Evolutionary conservation across 768 basidiomycete species (phyloP).

Genomic region (Wakefieldia striispora): DNA sequence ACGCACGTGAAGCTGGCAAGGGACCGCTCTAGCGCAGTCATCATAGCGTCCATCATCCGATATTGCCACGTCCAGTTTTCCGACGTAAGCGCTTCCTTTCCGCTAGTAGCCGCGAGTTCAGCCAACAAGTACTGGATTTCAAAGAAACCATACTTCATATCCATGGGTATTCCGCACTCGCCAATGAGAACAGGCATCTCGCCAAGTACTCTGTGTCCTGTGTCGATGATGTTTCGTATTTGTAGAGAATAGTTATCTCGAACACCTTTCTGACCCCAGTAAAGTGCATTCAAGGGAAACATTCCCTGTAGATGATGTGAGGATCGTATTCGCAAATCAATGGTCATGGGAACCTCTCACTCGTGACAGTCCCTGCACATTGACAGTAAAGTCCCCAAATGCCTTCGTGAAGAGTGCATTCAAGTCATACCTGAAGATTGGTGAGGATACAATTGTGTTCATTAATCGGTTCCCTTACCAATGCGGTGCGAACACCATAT

Average conservation of each 20-base stretch:
- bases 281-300: slow-evolving; percentile 76
- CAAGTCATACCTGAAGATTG: slow-evolving; percentile 76
- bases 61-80: slow-evolving; percentile 81
- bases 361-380: slow-evolving; percentile 89
- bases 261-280: slow-evolving; percentile 83
- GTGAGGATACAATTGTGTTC: neutral
- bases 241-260: slow-evolving; percentile 83
- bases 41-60: slow-evolving; percentile 93
- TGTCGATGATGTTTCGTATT: slow-evolving; percentile 72
- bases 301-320: slow-evolving; percentile 58
- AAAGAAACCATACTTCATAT: slow-evolving; percentile 74
- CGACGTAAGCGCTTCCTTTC: slow-evolving; percentile 65
- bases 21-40: slow-evolving; percentile 74
- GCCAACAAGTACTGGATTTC: neutral
- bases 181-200: slow-evolving; percentile 86
- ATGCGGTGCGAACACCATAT: slow-evolving; percentile 73
- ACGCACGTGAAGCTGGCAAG: slow-evolving; percentile 86
- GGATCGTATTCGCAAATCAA: neutral
- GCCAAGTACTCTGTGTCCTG: slow-evolving; percentile 66
- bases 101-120: slow-evolving; percentile 38
- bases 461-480: slow-evolving; percentile 44
- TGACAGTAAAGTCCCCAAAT: slow-evolving; percentile 83
- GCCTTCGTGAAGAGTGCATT: slow-evolving; percentile 82
- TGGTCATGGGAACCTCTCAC: slow-evolving; percentile 37
- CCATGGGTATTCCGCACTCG: slow-evolving; percentile 95